Percentiles rank a stretch among this genome's conserved stretches.
These are phyloP conservation scores for Phlyctochytrium bullatum DNA, from an alignment of 192 early-diverging fungal genomes.

Conservation along the genomic window DNA sequence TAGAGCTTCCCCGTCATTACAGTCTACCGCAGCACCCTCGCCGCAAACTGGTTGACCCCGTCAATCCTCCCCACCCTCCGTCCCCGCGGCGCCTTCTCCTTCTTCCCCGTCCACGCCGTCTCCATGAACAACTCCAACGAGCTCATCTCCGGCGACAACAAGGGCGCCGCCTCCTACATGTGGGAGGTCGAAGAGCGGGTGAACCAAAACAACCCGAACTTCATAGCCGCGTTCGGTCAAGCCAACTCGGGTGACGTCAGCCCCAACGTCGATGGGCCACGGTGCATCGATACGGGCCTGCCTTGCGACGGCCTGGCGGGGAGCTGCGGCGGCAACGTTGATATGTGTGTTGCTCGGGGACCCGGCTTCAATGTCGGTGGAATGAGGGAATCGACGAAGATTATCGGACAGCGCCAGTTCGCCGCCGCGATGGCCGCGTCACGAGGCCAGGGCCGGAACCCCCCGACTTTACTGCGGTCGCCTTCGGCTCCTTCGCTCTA, in stretches of 20 bases:
- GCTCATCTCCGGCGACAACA: slow-evolving; percentile 47
- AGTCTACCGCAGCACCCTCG: not conserved
- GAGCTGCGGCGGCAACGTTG: slow-evolving; percentile 34
- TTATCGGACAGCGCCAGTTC: slow-evolving; percentile 40
- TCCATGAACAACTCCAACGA: slow-evolving; percentile 34
- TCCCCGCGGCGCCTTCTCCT: slow-evolving; percentile 25
- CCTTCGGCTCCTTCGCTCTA: slow-evolving; percentile 13
- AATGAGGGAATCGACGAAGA: slow-evolving; percentile 31
- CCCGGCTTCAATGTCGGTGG: slow-evolving; percentile 39
- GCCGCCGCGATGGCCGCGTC: not conserved
- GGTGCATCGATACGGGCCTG: slow-evolving; percentile 41
- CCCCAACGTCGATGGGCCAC: slow-evolving; percentile 36
- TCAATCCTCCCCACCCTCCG: too few species aligned
- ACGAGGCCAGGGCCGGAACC: too few species aligned
- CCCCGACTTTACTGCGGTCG: not conserved
- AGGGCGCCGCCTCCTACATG: slow-evolving; percentile 42
- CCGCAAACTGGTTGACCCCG: not conserved
- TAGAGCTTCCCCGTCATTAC: slow-evolving; percentile 5
- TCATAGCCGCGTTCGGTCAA: slow-evolving; percentile 48
- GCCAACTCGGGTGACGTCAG: slow-evolving; percentile 46
- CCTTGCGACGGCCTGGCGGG: slow-evolving; percentile 41
- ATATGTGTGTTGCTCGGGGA: slow-evolving; percentile 40
- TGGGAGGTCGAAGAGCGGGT: slow-evolving; percentile 35
- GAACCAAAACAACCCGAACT: slow-evolving; percentile 16
- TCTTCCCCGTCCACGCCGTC: slow-evolving; percentile 49